Conservation (phyloP, 805 yeast species). For the Yamadazyma endophytica region DNA sequence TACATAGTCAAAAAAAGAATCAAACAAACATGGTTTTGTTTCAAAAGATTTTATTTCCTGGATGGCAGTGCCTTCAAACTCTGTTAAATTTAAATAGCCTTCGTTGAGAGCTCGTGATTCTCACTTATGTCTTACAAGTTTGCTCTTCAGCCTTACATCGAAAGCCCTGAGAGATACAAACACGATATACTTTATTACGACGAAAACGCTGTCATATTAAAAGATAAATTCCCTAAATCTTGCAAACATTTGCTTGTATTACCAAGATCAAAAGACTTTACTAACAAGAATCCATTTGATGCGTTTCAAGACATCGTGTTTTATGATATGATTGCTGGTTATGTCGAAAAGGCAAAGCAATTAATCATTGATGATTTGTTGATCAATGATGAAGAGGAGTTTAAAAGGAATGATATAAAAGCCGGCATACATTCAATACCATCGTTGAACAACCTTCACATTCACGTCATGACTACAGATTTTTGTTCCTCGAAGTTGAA, state of each 20-base stretch:
- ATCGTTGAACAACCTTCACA: constrained; percentile 63
- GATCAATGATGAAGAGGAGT: constrained; percentile 9
- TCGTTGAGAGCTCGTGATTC: no score
- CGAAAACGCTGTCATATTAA: constrained; percentile 49
- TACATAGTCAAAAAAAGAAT: no score
- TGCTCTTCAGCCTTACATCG: constrained; percentile 48
- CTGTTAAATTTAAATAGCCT: no score
- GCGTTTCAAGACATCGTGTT: constrained; percentile 39
- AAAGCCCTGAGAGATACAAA: constrained; percentile 36
- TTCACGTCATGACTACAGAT: constrained; percentile 70
- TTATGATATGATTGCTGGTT: constrained; percentile 21
- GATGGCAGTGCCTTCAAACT: no score
- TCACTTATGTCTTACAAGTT: constrained; percentile 51
- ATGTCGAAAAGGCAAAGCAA: constrained; percentile 34
- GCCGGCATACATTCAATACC: constrained; percentile 72
- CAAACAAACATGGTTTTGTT: no score
- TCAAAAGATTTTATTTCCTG: no score
- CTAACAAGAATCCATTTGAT: constrained; percentile 48
- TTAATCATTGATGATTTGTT: constrained; percentile 25
- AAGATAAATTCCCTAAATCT: constrained; percentile 64
- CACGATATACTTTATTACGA: constrained; percentile 45
- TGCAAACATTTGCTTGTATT: constrained; percentile 55
- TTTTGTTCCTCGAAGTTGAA: constrained; percentile 52
- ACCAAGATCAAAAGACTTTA: constrained; percentile 43
- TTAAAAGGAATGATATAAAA: constrained; percentile 29